Evolutionary conservation across 805 yeast genomes (phyloP).

Genomic region (Yarrowia deformans): DNA sequence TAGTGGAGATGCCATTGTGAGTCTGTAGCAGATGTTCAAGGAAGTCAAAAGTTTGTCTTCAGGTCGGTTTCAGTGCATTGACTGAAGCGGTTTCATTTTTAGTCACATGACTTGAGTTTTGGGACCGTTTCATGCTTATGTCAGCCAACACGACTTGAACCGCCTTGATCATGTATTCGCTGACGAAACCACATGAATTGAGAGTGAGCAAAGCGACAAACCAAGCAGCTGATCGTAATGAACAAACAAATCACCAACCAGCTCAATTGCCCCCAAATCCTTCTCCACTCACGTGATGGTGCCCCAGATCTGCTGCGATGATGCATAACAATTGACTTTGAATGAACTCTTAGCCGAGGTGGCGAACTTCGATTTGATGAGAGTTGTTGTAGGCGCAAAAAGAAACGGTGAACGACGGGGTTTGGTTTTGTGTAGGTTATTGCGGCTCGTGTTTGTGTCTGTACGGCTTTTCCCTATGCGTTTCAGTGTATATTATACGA

Average conservation of each 20-base stretch:
- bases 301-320: background rate
- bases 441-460: background rate
- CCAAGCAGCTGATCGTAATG: no score
- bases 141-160: no score
- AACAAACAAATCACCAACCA: background rate
- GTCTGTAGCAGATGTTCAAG: no score
- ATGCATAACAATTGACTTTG: background rate
- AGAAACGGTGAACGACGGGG: background rate
- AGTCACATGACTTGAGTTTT: no score
- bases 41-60: no score
- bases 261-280: background rate
- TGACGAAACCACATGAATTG: no score
- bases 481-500: background rate
- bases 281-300: background rate
- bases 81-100: no score
- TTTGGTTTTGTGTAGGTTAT: background rate
- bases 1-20: no score
- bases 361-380: background rate
- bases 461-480: background rate
- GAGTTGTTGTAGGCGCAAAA: background rate
- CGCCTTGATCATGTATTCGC: no score
- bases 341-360: constrained; percentile 1
- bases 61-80: no score
- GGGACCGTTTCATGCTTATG: no score
- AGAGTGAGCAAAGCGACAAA: no score